Conservation (phyloP, 371 early-diverging fungal genomes). For the Mortierella sp. region DNA sequence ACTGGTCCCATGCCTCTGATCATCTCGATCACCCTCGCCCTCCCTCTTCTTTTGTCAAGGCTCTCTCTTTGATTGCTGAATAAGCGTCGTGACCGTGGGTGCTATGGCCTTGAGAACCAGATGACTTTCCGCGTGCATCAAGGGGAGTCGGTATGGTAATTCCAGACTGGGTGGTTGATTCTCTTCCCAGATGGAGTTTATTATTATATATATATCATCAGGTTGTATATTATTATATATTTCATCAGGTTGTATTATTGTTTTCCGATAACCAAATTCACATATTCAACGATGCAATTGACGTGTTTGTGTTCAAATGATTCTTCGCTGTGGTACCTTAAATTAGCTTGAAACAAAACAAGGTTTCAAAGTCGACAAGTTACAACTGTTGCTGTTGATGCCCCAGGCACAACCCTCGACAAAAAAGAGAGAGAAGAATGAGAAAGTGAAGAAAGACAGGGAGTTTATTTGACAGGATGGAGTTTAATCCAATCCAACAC, state of each 20-base stretch:
- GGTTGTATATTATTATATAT: no score
- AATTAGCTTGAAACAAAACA: slow-evolving; percentile 4
- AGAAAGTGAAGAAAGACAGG: background rate
- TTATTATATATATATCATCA: no score
- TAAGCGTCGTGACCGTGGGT: background rate
- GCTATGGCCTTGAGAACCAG: background rate
- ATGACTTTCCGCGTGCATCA: background rate
- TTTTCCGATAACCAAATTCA: no score
- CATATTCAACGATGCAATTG: background rate
- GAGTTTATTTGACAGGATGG: background rate
- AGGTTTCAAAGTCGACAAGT: slow-evolving; percentile 1
- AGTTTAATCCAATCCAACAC: background rate
- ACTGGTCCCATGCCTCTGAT: background rate
- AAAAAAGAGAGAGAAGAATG: no score
- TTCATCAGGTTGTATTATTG: no score
- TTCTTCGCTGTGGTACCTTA: background rate
- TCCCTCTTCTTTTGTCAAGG: background rate
- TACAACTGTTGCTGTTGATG: background rate
- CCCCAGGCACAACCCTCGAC: background rate
- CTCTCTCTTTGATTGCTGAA: background rate
- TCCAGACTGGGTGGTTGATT: background rate
- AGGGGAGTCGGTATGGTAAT: background rate
- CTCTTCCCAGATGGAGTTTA: background rate
- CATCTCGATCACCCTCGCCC: background rate
- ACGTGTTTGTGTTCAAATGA: background rate